Conservation (phyloP, 768 basidiomycete species). For the Epithele typhae region DNA sequence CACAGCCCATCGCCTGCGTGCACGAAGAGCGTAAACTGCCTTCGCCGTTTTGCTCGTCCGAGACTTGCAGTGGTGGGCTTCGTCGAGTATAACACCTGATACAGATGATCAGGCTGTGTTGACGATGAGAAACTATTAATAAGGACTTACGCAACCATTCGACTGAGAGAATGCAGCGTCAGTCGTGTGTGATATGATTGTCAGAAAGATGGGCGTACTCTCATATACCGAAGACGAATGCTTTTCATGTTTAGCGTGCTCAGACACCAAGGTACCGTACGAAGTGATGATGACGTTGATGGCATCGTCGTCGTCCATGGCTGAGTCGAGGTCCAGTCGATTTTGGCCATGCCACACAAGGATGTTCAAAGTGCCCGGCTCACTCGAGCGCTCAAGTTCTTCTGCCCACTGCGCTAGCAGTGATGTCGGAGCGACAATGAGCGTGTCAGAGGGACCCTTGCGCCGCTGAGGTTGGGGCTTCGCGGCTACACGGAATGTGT, state of each 20-base stretch:
- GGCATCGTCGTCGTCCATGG: slow-evolving; percentile 51
- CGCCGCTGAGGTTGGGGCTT: slow-evolving; percentile 25
- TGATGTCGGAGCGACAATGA: slow-evolving; percentile 91
- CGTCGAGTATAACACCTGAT: slow-evolving; percentile 69
- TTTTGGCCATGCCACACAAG: slow-evolving; percentile 89
- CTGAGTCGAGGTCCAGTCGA: slow-evolving; percentile 62
- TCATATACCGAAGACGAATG: slow-evolving; percentile 68
- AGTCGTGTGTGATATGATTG: too few relatives aligned
- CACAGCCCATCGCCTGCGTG: slow-evolving; percentile 83
- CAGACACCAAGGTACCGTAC: slow-evolving; percentile 88
- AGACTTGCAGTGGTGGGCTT: slow-evolving; percentile 94
- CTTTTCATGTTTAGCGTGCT: slow-evolving; percentile 70
- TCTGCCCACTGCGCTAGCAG: slow-evolving; percentile 91
- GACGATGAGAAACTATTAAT: neutral
- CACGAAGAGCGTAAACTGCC: slow-evolving; percentile 80
- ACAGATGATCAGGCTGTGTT: neutral
- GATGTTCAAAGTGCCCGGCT: slow-evolving; percentile 58
- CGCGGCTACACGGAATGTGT: slow-evolving; percentile 48
- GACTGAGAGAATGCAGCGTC: slow-evolving; percentile 39
- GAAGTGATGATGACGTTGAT: slow-evolving; percentile 87
- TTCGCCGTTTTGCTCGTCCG: slow-evolving; percentile 83
- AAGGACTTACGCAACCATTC: slow-evolving; percentile 58
- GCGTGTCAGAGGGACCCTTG: slow-evolving; percentile 55
- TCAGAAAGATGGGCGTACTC: slow-evolving; percentile 33
- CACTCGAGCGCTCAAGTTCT: slow-evolving; percentile 83